Percentiles rank a stretch among this genome's conserved stretches.
phyloP scores from a whole-genome alignment of 352 stramenopile genomes.

The Phytophthora agathidicida region DNA sequence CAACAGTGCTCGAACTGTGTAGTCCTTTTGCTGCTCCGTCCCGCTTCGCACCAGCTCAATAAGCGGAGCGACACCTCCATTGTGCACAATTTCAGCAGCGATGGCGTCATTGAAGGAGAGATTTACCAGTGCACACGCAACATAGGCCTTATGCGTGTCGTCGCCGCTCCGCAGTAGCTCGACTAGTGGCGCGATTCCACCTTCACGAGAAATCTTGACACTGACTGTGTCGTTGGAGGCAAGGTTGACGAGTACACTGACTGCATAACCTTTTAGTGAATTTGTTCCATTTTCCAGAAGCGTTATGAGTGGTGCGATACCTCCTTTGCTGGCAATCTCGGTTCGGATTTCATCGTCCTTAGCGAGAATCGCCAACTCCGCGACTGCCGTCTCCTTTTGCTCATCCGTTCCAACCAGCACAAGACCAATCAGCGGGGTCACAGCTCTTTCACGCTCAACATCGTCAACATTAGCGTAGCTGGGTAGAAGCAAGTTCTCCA shows the following conservation, averaged over 20 bases:
- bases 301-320: background rate
- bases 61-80: background rate
- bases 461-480: background rate
- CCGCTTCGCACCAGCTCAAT: background rate
- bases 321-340: constrained; percentile 1
- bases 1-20: background rate
- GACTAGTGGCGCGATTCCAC: background rate
- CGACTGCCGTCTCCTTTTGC: constrained; percentile 1
- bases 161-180: background rate
- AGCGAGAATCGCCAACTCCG: background rate
- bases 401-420: background rate
- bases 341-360: background rate
- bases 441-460: background rate
- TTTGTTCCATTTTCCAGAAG: background rate
- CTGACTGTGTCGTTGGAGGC: background rate
- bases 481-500: background rate
- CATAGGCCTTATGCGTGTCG: background rate
- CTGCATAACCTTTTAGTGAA: background rate
- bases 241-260: background rate
- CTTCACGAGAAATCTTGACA: constrained; percentile 2
- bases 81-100: background rate
- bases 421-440: background rate
- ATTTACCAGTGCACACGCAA: background rate
- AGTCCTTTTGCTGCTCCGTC: background rate
- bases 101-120: background rate